Conservation (phyloP, 495 filamentous ascomycete species). For the Xylaria intraflava region DNA sequence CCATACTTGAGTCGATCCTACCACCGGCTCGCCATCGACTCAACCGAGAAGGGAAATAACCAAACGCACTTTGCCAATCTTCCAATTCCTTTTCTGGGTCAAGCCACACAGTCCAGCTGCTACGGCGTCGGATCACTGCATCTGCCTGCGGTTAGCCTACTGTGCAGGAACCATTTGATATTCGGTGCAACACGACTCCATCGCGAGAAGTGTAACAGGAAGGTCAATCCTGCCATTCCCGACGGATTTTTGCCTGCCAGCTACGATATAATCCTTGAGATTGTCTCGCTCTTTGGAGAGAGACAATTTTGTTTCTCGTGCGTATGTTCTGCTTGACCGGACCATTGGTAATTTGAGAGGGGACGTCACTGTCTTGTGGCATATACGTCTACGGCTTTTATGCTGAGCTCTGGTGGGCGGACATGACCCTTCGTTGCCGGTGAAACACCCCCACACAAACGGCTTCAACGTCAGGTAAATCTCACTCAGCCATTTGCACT, state of each 20-base stretch:
- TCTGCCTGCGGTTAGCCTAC: constrained; percentile 23
- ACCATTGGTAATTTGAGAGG: neutral
- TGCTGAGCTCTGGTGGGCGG: constrained; percentile 3
- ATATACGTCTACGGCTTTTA: neutral
- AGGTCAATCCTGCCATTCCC: neutral
- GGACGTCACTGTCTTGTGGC: neutral
- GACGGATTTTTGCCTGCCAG: neutral
- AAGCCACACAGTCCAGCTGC: constrained; percentile 12
- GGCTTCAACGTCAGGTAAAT: constrained; percentile 18
- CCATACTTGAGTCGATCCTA: neutral
- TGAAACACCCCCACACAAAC: constrained; percentile 29
- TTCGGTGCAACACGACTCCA: constrained; percentile 15
- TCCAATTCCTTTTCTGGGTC: constrained; percentile 10
- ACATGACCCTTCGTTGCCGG: constrained; percentile 9
- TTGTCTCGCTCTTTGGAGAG: neutral
- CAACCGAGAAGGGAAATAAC: neutral
- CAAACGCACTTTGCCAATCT: neutral
- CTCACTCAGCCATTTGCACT: constrained; percentile 11
- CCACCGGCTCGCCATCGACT: neutral
- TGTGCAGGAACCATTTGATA: constrained; percentile 23
- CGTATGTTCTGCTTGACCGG: neutral
- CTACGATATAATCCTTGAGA: neutral
- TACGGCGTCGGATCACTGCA: constrained; percentile 20
- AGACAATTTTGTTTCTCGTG: neutral
- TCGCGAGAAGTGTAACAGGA: neutral